phyloP scores from a whole-genome alignment of 2,329 filamentous ascomycete genomes.

The Neonectria magnoliae region DNA sequence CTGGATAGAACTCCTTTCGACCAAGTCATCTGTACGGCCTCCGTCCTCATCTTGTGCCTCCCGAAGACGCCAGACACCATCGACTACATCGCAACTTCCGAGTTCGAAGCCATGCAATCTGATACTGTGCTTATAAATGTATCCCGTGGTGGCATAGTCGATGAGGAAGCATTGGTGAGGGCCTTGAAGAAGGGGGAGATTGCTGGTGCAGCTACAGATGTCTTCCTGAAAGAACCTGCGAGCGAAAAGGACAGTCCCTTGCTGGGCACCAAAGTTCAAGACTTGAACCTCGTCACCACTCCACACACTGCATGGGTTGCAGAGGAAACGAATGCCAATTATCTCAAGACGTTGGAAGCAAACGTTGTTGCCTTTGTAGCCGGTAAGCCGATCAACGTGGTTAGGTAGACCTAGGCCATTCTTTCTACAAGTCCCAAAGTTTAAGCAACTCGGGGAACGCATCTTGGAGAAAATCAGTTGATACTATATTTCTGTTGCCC shows the following conservation, averaged over 20 bases:
- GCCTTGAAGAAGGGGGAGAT: constrained; percentile 1
- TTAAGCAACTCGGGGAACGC: neutral
- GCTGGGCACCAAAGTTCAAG: neutral
- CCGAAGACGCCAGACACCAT: neutral
- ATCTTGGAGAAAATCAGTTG: neutral
- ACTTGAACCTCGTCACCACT: constrained; percentile 9
- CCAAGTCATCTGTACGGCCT: constrained; percentile 5
- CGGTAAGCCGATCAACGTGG: constrained; percentile 3
- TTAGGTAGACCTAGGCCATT: neutral
- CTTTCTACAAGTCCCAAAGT: neutral
- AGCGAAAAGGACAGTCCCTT: neutral
- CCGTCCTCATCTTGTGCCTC: constrained; percentile 2
- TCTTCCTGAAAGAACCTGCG: constrained; percentile 4
- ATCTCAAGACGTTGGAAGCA: neutral
- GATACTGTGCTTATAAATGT: constrained; percentile 6
- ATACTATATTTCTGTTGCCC: neutral
- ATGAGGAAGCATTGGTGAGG: constrained; percentile 1
- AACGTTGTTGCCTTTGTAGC: neutral
- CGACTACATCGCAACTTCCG: constrained; percentile 1
- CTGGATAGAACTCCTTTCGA: constrained; percentile 1
- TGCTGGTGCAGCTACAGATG: constrained; percentile 13
- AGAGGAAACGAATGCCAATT: constrained; percentile 2
- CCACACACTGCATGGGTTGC: constrained; percentile 2
- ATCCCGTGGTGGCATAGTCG: constrained; percentile 5
- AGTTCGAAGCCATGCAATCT: constrained; percentile 2